These are phyloP conservation scores for Suillus luteus DNA, from an alignment of 768 basidiomycete genomes.

Conservation along the genomic window DNA sequence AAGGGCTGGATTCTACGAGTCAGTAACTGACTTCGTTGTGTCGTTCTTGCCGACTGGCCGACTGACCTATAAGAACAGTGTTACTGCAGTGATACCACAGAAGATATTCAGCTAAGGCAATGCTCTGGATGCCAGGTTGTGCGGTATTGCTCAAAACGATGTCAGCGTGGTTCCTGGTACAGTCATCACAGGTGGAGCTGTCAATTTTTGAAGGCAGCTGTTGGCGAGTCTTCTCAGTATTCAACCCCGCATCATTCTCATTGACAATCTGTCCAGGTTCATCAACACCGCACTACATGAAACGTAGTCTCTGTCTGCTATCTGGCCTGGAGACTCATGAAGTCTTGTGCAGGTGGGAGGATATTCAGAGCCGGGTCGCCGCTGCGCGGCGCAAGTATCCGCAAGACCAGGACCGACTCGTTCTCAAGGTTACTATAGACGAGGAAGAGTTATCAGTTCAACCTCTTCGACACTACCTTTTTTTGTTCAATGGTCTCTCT, in stretches of 20 bases:
- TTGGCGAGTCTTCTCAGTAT: too few relatives aligned
- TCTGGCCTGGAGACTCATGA: background rate
- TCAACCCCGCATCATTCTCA: background rate
- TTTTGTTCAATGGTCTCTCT: background rate
- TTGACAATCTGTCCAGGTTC: background rate
- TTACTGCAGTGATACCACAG: background rate
- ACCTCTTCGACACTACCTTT: slow-evolving; percentile 6
- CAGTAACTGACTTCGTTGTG: background rate
- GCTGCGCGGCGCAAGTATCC: background rate
- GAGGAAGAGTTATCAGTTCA: background rate
- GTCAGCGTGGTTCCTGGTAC: slow-evolving; percentile 4
- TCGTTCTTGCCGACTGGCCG: background rate
- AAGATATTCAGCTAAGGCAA: background rate
- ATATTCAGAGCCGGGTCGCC: background rate
- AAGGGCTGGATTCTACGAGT: slow-evolving; percentile 1
- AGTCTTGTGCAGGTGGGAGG: background rate
- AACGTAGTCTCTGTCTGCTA: slow-evolving; percentile 4
- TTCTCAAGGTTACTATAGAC: background rate
- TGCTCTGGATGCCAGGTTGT: background rate
- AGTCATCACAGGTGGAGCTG: slow-evolving; percentile 1
- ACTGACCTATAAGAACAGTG: background rate
- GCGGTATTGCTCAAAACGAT: slow-evolving; percentile 2
- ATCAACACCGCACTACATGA: background rate
- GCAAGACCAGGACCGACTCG: background rate
- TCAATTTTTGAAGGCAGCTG: too few relatives aligned